Base-by-base conservation (phyloP, 257 asterid genomes). In the Cruciata laevipes region DNA sequence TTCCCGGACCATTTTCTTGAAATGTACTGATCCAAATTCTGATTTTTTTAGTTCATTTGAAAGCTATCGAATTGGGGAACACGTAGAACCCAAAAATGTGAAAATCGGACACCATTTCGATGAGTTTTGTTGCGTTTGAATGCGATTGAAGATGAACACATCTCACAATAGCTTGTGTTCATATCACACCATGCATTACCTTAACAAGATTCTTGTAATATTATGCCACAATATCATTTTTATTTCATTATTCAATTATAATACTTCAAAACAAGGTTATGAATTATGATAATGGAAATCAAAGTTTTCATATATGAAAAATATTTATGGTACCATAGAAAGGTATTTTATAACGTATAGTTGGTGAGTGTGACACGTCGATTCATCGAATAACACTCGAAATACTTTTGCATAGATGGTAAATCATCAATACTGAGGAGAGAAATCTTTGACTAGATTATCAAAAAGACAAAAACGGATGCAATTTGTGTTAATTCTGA, bases 121-220 rank as follows among this genome's bases (percentile, higher is more conserved):
- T 18, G 3, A 65, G 12, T 8, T 79, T 73, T 38, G 32, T 13
- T 69, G 7, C 14, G 44, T 66, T 73, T 61, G 56, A 85, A 81
- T 40, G 68, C 38, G 37, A 27, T 52, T 47, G 68, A 87, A 79
- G 86, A 77, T 89, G 96, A 87, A 89, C 96, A 86, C 66, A 21
- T 77, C 30, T 21, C n/a, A 12, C 75, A 4, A 65, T 37, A 16
- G 21, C 30, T 10, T n/a, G 25, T 57, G 18, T 6, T 23, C 30
- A 10, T 24, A 35, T 35, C 40, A 37, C 52, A 7, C 61, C 0
- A 6, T 40, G 21, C 40, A 69, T 27, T 31, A 56, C 12, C 65
- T 18, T 14, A 24, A 17, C 66, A 64, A 11, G n/a, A 20, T 25
- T 38, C 60, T 30, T 65, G 31, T 23, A 38, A 72, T 3, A 1